These are phyloP conservation scores for Hyphopichia homilentoma DNA, from an alignment of 805 yeast genomes.

Conservation along the genomic window DNA sequence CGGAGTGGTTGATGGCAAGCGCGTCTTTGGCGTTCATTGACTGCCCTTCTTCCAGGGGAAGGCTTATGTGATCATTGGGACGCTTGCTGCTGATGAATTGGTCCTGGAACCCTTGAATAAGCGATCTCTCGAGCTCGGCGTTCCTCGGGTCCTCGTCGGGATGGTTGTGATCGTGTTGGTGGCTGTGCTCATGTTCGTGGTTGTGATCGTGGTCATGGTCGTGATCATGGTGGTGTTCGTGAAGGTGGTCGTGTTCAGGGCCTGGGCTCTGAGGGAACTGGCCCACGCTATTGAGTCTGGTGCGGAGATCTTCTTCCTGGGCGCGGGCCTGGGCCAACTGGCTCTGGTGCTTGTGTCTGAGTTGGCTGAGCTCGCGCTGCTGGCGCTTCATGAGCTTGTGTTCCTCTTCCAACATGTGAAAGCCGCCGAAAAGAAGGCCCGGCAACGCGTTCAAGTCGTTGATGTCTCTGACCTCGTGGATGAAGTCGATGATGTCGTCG, in stretches of 20 bases:
- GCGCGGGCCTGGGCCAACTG: constrained; percentile 1
- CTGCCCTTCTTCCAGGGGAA: too few species aligned
- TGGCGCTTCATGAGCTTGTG: constrained; percentile 26
- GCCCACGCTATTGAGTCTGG: background rate
- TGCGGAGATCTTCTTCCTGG: constrained; percentile 1
- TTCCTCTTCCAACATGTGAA: constrained; percentile 32
- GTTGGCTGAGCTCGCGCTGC: constrained; percentile 10
- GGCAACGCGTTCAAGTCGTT: constrained; percentile 35
- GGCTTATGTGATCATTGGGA: too few species aligned
- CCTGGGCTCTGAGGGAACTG: background rate
- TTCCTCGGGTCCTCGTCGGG: background rate
- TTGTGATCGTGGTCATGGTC: constrained; percentile 1
- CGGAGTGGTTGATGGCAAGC: too few species aligned
- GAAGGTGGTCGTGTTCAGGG: constrained; percentile 3
- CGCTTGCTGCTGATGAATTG: too few species aligned
- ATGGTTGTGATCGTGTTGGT: background rate
- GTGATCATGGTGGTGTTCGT: constrained; percentile 4
- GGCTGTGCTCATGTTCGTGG: background rate
- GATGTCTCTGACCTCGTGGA: constrained; percentile 37
- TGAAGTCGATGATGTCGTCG: constrained; percentile 39
- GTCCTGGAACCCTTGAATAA: too few species aligned
- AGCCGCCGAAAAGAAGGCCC: constrained; percentile 32
- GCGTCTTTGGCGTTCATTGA: too few species aligned
- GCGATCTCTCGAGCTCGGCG: constrained; percentile 1
- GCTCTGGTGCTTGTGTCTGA: constrained; percentile 5